A percentile compares a stretch with the other conserved stretches of the same genome.
These are phyloP conservation scores for Leptoxyphium fumago DNA, from an alignment of 2,329 filamentous ascomycete genomes.

Conservation along the genomic window DNA sequence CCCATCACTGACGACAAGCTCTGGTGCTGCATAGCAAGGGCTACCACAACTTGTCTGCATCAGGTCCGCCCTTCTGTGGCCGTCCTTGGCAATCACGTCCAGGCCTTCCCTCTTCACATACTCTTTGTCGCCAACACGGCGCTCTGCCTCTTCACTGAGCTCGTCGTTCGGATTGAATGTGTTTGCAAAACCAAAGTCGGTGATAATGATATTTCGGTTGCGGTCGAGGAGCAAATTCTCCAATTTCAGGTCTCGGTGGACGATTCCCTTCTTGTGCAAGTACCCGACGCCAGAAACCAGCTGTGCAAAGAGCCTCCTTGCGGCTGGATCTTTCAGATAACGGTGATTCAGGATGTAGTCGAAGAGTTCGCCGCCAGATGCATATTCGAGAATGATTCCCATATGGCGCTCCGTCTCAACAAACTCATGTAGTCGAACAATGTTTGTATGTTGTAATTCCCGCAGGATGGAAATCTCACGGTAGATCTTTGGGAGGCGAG, in stretches of 20 bases:
- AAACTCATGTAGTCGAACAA: slow-evolving; percentile 94
- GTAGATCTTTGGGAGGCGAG: slow-evolving; percentile 87
- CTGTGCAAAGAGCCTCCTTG: slow-evolving; percentile 83
- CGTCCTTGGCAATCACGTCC: slow-evolving; percentile 55
- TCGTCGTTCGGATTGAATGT: slow-evolving; percentile 86
- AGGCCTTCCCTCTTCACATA: slow-evolving; percentile 77
- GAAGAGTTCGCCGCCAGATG: slow-evolving; percentile 91
- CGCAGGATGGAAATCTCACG: slow-evolving; percentile 86
- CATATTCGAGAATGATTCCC: slow-evolving; percentile 95
- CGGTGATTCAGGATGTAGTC: slow-evolving; percentile 96
- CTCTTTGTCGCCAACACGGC: slow-evolving; percentile 72
- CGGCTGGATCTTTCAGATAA: slow-evolving; percentile 87
- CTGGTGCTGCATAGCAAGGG: slow-evolving; percentile 92
- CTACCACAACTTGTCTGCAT: slow-evolving; percentile 99
- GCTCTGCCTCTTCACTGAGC: slow-evolving; percentile 77
- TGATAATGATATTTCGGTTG: slow-evolving; percentile 98
- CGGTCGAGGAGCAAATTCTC: slow-evolving; percentile 91
- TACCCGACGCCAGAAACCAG: slow-evolving; percentile 94
- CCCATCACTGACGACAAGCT: slow-evolving; percentile 93
- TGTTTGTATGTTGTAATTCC: slow-evolving; percentile 85
- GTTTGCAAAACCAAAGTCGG: slow-evolving; percentile 97
- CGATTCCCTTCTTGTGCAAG: slow-evolving; percentile 95
- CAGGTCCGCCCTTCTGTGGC: slow-evolving; percentile 72
- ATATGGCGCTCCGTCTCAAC: slow-evolving; percentile 95
- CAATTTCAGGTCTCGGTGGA: slow-evolving; percentile 90